Conservation (phyloP, 2,329 filamentous ascomycete genomes). For the Fusarium cicatricum region DNA sequence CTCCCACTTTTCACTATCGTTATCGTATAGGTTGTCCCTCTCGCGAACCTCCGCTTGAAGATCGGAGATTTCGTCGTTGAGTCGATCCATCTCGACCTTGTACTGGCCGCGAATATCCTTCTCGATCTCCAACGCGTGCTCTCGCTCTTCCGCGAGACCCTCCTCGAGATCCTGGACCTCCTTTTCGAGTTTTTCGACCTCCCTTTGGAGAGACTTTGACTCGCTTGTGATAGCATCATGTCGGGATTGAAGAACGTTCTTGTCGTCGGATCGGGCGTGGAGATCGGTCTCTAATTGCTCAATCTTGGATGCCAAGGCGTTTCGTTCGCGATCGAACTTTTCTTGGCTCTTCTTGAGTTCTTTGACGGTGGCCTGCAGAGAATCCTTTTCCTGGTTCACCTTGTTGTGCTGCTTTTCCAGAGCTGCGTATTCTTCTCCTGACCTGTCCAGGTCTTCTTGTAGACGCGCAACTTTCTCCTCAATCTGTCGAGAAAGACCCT, state of each 20-base stretch:
- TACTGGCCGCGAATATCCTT: slow-evolving; percentile 61
- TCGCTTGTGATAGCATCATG: slow-evolving; percentile 73
- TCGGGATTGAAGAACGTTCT: slow-evolving; percentile 72
- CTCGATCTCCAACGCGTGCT: slow-evolving; percentile 67
- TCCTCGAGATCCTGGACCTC: slow-evolving; percentile 58
- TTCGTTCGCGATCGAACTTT: slow-evolving; percentile 40
- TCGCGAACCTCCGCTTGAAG: slow-evolving; percentile 72
- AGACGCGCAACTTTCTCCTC: slow-evolving; percentile 74
- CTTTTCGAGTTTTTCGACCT: slow-evolving; percentile 61
- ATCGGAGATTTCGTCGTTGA: slow-evolving; percentile 67
- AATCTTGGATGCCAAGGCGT: slow-evolving; percentile 58
- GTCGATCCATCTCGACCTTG: slow-evolving; percentile 56
- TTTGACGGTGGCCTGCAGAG: slow-evolving; percentile 55
- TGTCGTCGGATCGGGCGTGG: slow-evolving; percentile 68
- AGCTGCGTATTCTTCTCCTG: slow-evolving; percentile 57
- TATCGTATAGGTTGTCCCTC: slow-evolving; percentile 74
- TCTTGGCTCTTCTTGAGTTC: slow-evolving; percentile 49
- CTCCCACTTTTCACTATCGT: slow-evolving; percentile 78
- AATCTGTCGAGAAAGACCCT: slow-evolving; percentile 76
- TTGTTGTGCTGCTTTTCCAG: slow-evolving; percentile 61
- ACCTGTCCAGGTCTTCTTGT: slow-evolving; percentile 69
- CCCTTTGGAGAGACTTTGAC: slow-evolving; percentile 71
- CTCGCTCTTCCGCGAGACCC: slow-evolving; percentile 61
- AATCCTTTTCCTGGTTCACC: slow-evolving; percentile 56
- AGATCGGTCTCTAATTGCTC: slow-evolving; percentile 67